A percentile compares a stretch with the other conserved stretches of the same genome.
phyloP scores from a whole-genome alignment of 208 protist species.

The Acanthamoeba lugdunensis region DNA sequence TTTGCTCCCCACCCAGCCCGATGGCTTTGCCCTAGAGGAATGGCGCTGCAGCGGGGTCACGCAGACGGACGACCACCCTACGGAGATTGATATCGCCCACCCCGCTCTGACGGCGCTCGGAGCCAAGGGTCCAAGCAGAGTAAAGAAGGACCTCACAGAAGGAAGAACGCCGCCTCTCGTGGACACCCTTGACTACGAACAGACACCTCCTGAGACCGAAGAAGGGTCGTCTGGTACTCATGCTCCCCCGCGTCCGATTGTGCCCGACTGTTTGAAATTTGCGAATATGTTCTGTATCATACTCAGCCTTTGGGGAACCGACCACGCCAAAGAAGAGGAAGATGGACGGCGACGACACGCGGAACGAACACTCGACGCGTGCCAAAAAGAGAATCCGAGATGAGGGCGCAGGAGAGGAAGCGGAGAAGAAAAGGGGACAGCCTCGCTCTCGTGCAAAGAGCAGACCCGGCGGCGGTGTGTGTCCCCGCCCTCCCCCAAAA shows the following conservation, averaged over 20 bases:
- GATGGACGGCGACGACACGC: neutral
- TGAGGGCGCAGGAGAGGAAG: neutral
- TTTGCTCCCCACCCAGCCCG: neutral
- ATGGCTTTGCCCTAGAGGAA: neutral
- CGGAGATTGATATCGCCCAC: neutral
- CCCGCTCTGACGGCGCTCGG: neutral
- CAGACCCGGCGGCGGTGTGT: too few species aligned
- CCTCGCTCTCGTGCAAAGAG: neutral
- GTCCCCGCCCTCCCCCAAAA: too few species aligned
- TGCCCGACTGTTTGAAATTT: too few species aligned
- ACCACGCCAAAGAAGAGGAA: neutral
- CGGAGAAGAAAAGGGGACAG: neutral
- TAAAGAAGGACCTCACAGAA: too few species aligned
- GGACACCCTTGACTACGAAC: neutral
- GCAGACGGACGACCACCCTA: neutral
- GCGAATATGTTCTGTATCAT: too few species aligned
- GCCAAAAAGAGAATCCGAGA: neutral
- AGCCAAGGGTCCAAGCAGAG: neutral
- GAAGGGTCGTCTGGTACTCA: slow-evolving; percentile 1
- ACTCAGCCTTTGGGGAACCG: too few species aligned
- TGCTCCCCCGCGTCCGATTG: neutral
- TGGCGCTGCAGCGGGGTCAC: too few species aligned
- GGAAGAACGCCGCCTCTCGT: neutral
- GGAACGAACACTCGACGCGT: too few species aligned
- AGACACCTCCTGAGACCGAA: neutral